A percentile compares a stretch with the other conserved stretches of the same genome.
Evolutionary conservation across 495 filamentous ascomycete species (phyloP).

Genomic region (Aspergillus ostianus): DNA sequence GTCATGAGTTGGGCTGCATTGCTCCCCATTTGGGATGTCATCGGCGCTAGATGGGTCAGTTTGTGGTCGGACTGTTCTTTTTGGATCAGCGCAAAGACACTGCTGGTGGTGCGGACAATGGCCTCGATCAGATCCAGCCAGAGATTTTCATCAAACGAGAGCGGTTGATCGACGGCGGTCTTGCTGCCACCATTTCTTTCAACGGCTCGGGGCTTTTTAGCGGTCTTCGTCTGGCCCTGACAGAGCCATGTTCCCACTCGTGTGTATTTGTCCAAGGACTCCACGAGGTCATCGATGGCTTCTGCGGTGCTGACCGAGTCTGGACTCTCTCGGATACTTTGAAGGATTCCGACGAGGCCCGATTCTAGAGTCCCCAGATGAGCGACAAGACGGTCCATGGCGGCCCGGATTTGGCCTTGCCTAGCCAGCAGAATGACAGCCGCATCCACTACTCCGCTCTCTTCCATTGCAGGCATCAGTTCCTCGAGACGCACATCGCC

Average conservation of each 20-base stretch:
- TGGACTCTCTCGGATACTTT: conserved; percentile 50
- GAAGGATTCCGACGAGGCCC: conserved; percentile 70
- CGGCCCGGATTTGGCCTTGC: conserved; percentile 80
- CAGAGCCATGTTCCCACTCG: conserved; percentile 95
- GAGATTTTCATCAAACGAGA: conserved; percentile 75
- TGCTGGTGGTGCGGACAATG: conserved; percentile 76
- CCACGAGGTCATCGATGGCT: conserved; percentile 59
- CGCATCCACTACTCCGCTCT: conserved; percentile 86
- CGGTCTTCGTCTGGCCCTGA: conserved; percentile 77
- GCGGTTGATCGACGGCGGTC: conserved; percentile 53
- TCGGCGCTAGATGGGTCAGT: conserved; percentile 13
- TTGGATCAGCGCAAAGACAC: conserved; percentile 44
- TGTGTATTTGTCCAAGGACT: conserved; percentile 80
- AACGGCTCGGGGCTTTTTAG: conserved; percentile 34
- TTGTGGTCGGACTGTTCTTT: conserved; percentile 18
- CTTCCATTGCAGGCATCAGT: conserved; percentile 83
- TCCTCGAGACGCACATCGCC: conserved; percentile 78
- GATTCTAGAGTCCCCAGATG: conserved; percentile 78
- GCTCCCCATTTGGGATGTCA: conserved; percentile 12
- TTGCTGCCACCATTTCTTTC: conserved; percentile 38
- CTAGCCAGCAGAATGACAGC: conserved; percentile 87
- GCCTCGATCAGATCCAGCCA: conserved; percentile 91
- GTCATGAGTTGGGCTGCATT: conserved; percentile 51
- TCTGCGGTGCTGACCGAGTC: conserved; percentile 55
- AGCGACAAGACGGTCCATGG: conserved; percentile 77